Percentiles rank a stretch among this genome's conserved stretches.
These are phyloP conservation scores for Blakeslea trispora DNA, from an alignment of 371 early-diverging fungal genomes.

Conservation along the genomic window DNA sequence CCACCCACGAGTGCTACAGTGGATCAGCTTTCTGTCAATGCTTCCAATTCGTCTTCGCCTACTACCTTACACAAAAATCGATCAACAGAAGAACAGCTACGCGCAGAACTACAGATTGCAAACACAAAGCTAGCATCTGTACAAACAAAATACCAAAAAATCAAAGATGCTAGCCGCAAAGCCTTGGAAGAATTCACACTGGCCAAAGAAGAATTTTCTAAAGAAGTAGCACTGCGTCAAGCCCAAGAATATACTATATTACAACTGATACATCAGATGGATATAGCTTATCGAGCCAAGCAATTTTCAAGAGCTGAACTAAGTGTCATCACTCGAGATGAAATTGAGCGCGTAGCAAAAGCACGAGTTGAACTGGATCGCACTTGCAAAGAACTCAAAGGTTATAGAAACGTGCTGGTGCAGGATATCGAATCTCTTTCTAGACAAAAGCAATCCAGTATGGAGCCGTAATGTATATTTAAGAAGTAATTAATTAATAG, in stretches of 20 bases:
- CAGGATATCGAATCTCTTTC: slow-evolving; percentile 34
- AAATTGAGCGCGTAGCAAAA: slow-evolving; percentile 39
- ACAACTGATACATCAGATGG: slow-evolving; percentile 40
- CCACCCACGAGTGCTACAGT: slow-evolving; percentile 1
- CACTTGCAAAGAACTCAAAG: slow-evolving; percentile 42
- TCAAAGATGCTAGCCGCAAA: slow-evolving; percentile 44
- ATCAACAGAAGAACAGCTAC: slow-evolving; percentile 15
- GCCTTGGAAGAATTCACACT: slow-evolving; percentile 47
- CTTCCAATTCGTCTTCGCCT: not conserved
- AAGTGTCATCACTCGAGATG: slow-evolving; percentile 32
- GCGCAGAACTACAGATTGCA: slow-evolving; percentile 31
- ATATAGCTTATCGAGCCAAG: slow-evolving; percentile 24
- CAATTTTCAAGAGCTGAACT: slow-evolving; percentile 22
- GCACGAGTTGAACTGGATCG: slow-evolving; percentile 39
- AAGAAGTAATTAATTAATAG: too few species aligned
- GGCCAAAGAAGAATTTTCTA: slow-evolving; percentile 50
- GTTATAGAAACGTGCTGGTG: slow-evolving; percentile 32
- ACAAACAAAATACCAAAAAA: slow-evolving; percentile 34
- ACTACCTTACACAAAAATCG: slow-evolving; percentile 4
- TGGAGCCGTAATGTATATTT: slow-evolving; percentile 38
- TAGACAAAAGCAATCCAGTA: slow-evolving; percentile 37
- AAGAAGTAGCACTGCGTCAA: slow-evolving; percentile 43
- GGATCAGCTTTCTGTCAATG: not conserved
- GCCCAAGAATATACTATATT: slow-evolving; percentile 38
- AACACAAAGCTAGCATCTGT: slow-evolving; percentile 26